These are phyloP conservation scores for Malbranchea cinnamomea DNA, from an alignment of 2,329 filamentous ascomycete genomes.

Conservation along the genomic window DNA sequence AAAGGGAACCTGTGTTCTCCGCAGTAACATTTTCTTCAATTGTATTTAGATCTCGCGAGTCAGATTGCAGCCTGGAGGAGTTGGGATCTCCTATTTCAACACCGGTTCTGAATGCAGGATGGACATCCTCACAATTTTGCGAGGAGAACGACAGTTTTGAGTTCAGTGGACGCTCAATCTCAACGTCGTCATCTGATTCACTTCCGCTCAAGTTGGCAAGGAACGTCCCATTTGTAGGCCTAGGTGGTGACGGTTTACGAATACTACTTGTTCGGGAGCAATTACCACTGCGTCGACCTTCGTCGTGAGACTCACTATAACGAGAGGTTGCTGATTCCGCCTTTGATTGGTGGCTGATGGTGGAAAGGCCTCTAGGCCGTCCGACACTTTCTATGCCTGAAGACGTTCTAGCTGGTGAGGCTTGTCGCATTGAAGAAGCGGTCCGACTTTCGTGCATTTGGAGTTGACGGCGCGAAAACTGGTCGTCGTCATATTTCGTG, in stretches of 20 bases:
- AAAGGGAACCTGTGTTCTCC: slow-evolving; percentile 4
- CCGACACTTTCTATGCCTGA: slow-evolving; percentile 12
- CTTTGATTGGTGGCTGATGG: slow-evolving; percentile 23
- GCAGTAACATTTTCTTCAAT: slow-evolving; percentile 21
- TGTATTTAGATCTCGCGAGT: slow-evolving; percentile 25
- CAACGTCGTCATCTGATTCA: slow-evolving; percentile 24
- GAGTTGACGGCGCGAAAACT: slow-evolving; percentile 67
- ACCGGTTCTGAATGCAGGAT: slow-evolving; percentile 23
- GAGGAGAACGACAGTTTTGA: slow-evolving; percentile 14
- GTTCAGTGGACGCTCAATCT: slow-evolving; percentile 14
- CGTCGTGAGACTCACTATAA: slow-evolving; percentile 17
- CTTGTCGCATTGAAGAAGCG: slow-evolving; percentile 34
- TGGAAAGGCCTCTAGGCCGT: slow-evolving; percentile 22
- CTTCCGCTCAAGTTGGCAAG: slow-evolving; percentile 23
- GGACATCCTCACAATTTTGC: slow-evolving; percentile 20
- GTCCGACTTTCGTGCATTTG: slow-evolving; percentile 66
- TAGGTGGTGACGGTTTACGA: slow-evolving; percentile 17
- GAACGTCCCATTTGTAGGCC: slow-evolving; percentile 17
- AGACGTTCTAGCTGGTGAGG: slow-evolving; percentile 5
- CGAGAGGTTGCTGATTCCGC: slow-evolving; percentile 24
- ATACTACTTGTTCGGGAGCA: slow-evolving; percentile 14
- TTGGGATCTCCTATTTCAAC: slow-evolving; percentile 15
- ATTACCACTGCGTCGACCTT: slow-evolving; percentile 13
- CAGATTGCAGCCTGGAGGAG: slow-evolving; percentile 23
- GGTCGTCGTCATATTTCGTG: slow-evolving; percentile 67